phyloP scores from a whole-genome alignment of 495 filamentous ascomycete genomes.

The Annulohypoxylon stygium region DNA sequence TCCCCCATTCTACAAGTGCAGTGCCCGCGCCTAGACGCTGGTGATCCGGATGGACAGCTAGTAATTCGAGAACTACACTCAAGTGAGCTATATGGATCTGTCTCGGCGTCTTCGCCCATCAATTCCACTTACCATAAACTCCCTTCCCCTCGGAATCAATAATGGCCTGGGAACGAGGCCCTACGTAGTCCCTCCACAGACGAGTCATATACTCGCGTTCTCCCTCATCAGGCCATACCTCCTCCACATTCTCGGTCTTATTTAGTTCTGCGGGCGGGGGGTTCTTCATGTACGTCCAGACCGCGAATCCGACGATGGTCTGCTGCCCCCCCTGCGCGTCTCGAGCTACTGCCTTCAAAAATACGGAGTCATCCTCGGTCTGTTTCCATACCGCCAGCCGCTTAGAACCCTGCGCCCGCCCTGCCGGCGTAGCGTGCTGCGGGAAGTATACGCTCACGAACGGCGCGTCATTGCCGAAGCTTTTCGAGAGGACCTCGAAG shows the following conservation, averaged over 20 bases:
- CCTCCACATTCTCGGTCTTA: conserved; percentile 37
- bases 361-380: conserved; percentile 4
- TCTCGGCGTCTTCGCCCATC: background rate
- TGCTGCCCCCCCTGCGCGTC: conserved; percentile 8
- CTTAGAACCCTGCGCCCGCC: conserved; percentile 37
- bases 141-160: conserved; percentile 28
- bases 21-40: conserved; percentile 63
- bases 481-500: conserved; percentile 44
- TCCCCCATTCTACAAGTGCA: conserved; percentile 65
- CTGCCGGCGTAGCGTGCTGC: conserved; percentile 33
- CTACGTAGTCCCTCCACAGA: conserved; percentile 44
- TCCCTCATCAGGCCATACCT: conserved; percentile 41
- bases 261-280: conserved; percentile 37
- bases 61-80: conserved; percentile 58
- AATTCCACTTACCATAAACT: conserved; percentile 34
- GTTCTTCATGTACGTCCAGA: conserved; percentile 47
- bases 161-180: conserved; percentile 34
- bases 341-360: conserved; percentile 37
- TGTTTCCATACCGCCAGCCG: conserved; percentile 41
- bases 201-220: conserved; percentile 45
- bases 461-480: conserved; percentile 44
- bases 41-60: conserved; percentile 64
- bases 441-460: conserved; percentile 48
- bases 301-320: conserved; percentile 39
- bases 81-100: conserved; percentile 2